Evolutionary conservation across 2,329 filamentous ascomycete genomes (phyloP).

Genomic region (Sphaerulina musiva): DNA sequence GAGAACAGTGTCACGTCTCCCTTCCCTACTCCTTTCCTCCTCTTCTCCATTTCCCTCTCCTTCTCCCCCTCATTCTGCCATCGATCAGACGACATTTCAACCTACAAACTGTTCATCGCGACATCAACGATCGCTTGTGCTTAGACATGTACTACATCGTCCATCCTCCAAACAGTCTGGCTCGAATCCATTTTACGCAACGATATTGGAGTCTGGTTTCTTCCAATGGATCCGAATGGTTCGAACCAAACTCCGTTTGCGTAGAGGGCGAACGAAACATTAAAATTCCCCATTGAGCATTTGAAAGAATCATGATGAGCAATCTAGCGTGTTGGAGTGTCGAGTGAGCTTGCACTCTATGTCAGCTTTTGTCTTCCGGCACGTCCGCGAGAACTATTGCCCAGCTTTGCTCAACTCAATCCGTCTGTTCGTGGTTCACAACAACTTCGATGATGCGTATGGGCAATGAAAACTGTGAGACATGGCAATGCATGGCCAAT

Average conservation of each 20-base stretch:
- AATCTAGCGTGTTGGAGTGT: not conserved
- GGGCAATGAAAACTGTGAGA: not conserved
- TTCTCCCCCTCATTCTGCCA: too few species aligned
- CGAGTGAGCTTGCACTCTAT: not conserved
- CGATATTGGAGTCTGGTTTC: too few species aligned
- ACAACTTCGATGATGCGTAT: not conserved
- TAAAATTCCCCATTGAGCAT: not conserved
- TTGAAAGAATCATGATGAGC: not conserved
- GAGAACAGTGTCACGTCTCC: too few species aligned
- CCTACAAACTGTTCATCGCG: too few species aligned
- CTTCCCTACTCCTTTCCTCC: too few species aligned
- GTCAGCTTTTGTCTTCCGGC: not conserved
- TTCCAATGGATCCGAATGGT: not conserved
- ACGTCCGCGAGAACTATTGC: not conserved
- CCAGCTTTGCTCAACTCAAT: not conserved
- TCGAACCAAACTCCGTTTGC: not conserved
- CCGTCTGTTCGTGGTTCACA: not conserved
- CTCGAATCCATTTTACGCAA: too few species aligned
- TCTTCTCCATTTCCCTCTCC: too few species aligned
- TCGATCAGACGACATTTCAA: too few species aligned
- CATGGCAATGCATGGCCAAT: not conserved
- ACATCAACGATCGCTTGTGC: too few species aligned
- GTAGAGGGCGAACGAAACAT: not conserved
- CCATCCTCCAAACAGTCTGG: too few species aligned
- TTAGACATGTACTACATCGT: too few species aligned